phyloP scores from a whole-genome alignment of 352 stramenopile species.

The Pythium angustatum region DNA sequence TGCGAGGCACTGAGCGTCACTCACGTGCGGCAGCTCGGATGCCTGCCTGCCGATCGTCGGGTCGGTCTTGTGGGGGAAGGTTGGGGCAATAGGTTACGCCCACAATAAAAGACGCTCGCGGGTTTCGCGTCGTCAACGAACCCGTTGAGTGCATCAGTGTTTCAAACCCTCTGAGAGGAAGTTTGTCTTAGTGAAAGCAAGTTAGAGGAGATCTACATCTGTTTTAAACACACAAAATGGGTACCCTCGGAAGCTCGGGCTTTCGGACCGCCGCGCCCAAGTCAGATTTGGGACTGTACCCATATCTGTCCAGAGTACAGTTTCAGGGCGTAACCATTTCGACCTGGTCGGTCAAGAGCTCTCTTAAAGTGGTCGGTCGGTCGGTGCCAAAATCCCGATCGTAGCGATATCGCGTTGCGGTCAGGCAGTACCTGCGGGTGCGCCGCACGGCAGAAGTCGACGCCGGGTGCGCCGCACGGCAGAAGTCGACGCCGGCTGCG shows the following conservation, averaged over 20 bases:
- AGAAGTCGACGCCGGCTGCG: no score
- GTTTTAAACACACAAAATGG: conserved; percentile 27
- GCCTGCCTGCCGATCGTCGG: conserved; percentile 3
- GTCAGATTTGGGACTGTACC: conserved; percentile 19
- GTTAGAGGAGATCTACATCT: no score
- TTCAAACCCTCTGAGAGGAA: conserved; percentile 8
- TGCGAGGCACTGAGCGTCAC: conserved; percentile 11
- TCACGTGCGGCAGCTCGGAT: conserved; percentile 10
- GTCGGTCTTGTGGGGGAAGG: background rate
- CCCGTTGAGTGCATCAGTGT: background rate
- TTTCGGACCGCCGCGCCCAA: background rate
- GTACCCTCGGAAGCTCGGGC: background rate
- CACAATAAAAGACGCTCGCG: conserved; percentile 3
- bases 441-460: no score
- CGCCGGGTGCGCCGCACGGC: no score
- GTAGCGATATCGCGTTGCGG: no score
- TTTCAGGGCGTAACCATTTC: conserved; percentile 27
- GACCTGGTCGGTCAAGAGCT: background rate
- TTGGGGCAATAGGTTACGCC: conserved; percentile 9
- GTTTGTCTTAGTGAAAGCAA: conserved; percentile 19
- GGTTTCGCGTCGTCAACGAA: background rate
- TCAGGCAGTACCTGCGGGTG: background rate
- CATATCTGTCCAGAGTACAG: conserved; percentile 27
- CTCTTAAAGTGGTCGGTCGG: background rate
- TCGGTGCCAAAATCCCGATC: no score